Evolutionary conservation across 306 rosid species (phyloP), one percentile per base, ranked within the genome.

Genomic region (Rubus parviflorus): DNA sequence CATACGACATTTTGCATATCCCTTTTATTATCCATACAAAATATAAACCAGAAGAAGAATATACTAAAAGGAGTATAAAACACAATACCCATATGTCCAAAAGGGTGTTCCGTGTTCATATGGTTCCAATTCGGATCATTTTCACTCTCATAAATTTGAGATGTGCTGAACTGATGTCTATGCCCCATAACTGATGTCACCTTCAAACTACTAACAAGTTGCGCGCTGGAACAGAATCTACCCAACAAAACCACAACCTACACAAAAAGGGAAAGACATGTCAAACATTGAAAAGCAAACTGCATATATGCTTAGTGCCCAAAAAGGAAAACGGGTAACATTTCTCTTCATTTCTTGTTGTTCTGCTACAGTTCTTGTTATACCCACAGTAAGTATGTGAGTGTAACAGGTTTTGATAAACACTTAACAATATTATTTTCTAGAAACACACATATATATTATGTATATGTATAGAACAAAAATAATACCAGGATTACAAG

Each of bases 41-140:
- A 38, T 15, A 22, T 15, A 4, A 10, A 52, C 46, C 45, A 19
- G 20, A 10, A 22, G 11, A 47, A 40, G 4, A 53, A 45, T 52
- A 52, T 61, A 20, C 76, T 68, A 19, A 35, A 54, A 81, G 78
- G 57, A 80, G 76, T 79, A 67, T 4, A 62, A 72, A 70, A 77
- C 77, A 87, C 72, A 66, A 80, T 89, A 93, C 97, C 96, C 73
- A 83, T 79, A 81, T 85, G 87, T 73, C 87, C 82, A 80, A 75
- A 84, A 16, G 89, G 81, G 78, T 93, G 94, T 65, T 93, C 97
- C 16, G 87, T 14, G 48, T 80, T 95, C 82, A 87, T 76, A 80
- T 86, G 90, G 87, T 80, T 88, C 97, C 96, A 90, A 72, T 93
- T 88, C 77, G 80, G 94, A 72, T 93, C 97, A 73, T 88, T 81